A percentile compares a stretch with the other conserved stretches of the same genome.
These are phyloP conservation scores for Monascus ruber DNA, from an alignment of 2,329 filamentous ascomycete species.

Conservation along the genomic window DNA sequence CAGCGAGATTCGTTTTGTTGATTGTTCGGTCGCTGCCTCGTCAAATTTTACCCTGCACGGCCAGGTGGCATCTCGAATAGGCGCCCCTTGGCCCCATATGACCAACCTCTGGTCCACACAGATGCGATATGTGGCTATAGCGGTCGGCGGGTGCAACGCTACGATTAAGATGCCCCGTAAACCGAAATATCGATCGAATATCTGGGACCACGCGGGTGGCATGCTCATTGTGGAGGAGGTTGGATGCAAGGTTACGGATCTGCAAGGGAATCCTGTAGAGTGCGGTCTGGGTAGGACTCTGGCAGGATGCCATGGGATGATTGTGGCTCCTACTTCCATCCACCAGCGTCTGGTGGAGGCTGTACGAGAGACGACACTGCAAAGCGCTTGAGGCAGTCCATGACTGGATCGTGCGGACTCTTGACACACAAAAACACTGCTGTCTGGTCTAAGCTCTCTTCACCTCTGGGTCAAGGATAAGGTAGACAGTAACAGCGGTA, in stretches of 20 bases:
- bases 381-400: no score
- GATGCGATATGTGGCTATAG: slow-evolving; percentile 43
- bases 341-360: slow-evolving; percentile 22
- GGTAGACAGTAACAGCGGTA: no score
- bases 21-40: slow-evolving; percentile 27
- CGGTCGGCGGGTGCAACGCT: slow-evolving; percentile 39
- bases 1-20: slow-evolving; percentile 34
- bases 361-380: slow-evolving; percentile 9
- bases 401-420: no score
- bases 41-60: slow-evolving; percentile 29
- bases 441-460: no score
- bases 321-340: slow-evolving; percentile 28
- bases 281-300: slow-evolving; percentile 34
- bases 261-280: slow-evolving; percentile 37
- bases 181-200: slow-evolving; percentile 33
- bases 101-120: slow-evolving; percentile 43
- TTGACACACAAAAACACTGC: no score
- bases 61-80: slow-evolving; percentile 28
- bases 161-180: slow-evolving; percentile 39
- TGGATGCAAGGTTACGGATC: slow-evolving; percentile 37
- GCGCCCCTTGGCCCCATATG: slow-evolving; percentile 34
- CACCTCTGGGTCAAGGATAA: no score
- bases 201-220: slow-evolving; percentile 48
- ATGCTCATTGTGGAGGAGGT: slow-evolving; percentile 41
- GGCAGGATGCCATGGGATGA: slow-evolving; percentile 28